Evolutionary conservation across 495 filamentous ascomycete genomes (phyloP), one percentile per base, ranked within the genome.

Genomic region (Penicillium dipodomyicola): DNA sequence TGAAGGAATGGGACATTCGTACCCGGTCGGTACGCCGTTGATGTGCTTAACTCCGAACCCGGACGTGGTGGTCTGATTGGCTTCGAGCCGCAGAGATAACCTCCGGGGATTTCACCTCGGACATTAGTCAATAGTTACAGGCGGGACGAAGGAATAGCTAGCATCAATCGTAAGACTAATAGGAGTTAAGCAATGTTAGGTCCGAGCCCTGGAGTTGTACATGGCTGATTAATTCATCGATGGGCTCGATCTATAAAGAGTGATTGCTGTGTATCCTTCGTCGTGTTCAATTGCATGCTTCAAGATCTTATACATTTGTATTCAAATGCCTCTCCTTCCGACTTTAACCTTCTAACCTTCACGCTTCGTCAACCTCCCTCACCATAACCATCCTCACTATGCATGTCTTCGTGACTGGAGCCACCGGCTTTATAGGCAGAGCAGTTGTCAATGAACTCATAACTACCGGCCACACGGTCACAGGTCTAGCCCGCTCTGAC

Each of bases 401-500:
- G 64, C 64, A 48, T 25, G 56, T 80, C 61, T 80, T 82, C 54
- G 67, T 82, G 41, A 81, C 80, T 20, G 77, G 78, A 41, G 71
- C 75, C 8, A 69, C 73, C 40, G 78, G 78, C 65, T 78, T 71
- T 51, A 69, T 82, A 49, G 79, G 79, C 60, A 50, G 58, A 27
- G 71, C 71, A 7, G 67, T 80, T 12, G 67, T 74, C 25, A 55
- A 74, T 39, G 67, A 79, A 40, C 69, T 79, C 35, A 63, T 81
- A 37, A 32, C 52, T 5, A 53, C 60, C 22, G 75, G 76, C 19
- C 76, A 81, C 58, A 54, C 22, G 1, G 76, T 82, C 14, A 60
- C 73, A 20, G 79, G 65, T 11, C 75, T 81, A 45, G 72, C 70
- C 7, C 76, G 78, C 20, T 72, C 57, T 12, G 70, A 76, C 1